Evolutionary conservation across 2,329 filamentous ascomycete genomes (phyloP), one percentile per base, ranked within the genome.

Genomic region (Zymoseptoria ardabiliae): DNA sequence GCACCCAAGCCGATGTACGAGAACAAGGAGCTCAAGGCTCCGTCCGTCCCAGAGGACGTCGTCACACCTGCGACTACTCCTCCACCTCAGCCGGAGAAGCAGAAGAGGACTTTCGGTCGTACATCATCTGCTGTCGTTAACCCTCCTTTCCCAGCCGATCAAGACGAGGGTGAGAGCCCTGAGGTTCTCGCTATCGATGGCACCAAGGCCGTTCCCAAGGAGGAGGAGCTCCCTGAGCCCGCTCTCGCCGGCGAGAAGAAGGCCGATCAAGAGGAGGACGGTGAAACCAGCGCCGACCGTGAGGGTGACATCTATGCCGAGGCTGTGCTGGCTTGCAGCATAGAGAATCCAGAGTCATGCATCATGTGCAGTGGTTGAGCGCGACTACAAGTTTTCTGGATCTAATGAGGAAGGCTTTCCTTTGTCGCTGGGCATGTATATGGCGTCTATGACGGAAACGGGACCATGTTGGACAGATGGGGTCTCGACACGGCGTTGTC

Each of bases 251-350:
- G 72, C 58, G 69, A 68, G 55, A 68, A 69, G 55, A 68, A 75
- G 57, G 80, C 79, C 74, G 83, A 70, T 56, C 82, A 84, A 2
- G 91, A 96, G 72, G 91, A 95, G 68, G 82, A 82, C 52, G 83
- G 88, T 59, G 81, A 84, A 22, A 84, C 88, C 63, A 91, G 82
- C 70, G 84, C 87, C 65, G 86, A 88, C 66, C 84, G 89, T 10
- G 92, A 97, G 75, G 85, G 85, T 55, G 93, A 99, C 73, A 99
- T 99, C 68, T 99, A 96, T 76, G 93, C 93, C 0, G 90, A 97
- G 68, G 90, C 92, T 60, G 92, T 90, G 17, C 80, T 99, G 73
- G 85, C 87, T 69, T 99, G 94, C 81, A 97, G 92, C 78, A 97
- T 99, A 75, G 92, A 97, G 73, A 97, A 97, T 80, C 91, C 88